Evolutionary conservation across 805 yeast genomes (phyloP), one percentile per base, ranked within the genome.

Genomic region (Wickerhamomyces strasburgensis): DNA sequence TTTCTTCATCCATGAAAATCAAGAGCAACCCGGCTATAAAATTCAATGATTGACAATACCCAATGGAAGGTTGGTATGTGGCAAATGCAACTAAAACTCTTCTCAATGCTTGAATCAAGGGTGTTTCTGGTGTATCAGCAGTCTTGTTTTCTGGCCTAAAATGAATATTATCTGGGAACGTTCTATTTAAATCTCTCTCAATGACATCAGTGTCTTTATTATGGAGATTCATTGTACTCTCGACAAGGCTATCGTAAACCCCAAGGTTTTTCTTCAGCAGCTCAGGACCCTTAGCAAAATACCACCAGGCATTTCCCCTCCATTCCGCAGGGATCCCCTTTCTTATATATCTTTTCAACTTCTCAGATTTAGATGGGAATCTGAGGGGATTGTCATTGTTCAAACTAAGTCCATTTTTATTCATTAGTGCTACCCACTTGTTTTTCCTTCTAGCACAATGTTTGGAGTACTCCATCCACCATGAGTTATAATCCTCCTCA

Each of bases 251-350:
- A 31, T 78, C 84, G 57, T 89, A 93, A 3, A 84, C 71, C 1
- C 95, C 96, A 13, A 64, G 65, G 54, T 89, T 78, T 27, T 77
- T 75, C 47, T 73, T 77, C 39, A 87, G 60, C 47, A 71, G 72
- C 36, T 84, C 93, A 38, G 78, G 72, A 3, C 98, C 98, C 18
- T 80, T 79, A 7, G 95, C 95, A 59, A 85, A 90, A 65, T 78
- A 81, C 70, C 93, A 90, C 98, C 98, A 90, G 1, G 97, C 96
- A 47, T 76, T 75, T 1, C 98, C 98, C 47, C 98, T 68, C 97
- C 96, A 90, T 56, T 87, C 96, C 0, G 96, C 89, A 0, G 98
- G 98, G 9, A 90, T 80, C 10, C 98, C 98, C 56, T 84, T 84
- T 38, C 97, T 72, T 10, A 93, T 76, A 51, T 85, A 80, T 40